Percentiles rank a stretch among this genome's conserved stretches.
Evolutionary conservation across 495 filamentous ascomycete genomes (phyloP).

Genomic region (Talaromyces adpressus): DNA sequence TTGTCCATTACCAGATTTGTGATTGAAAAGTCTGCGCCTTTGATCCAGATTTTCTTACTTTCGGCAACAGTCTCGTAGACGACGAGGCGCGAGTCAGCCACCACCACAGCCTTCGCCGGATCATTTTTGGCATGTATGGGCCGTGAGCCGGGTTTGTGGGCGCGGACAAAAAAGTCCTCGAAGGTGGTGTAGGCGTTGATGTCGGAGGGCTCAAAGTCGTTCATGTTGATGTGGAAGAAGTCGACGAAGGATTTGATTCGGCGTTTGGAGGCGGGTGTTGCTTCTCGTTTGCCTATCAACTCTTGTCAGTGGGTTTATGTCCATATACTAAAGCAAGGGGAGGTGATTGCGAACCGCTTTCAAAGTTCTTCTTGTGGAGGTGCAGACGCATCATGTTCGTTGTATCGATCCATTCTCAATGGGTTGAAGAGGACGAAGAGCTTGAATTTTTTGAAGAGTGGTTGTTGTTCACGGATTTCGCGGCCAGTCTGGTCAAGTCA

Average conservation of each 20-base stretch:
- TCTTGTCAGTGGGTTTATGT: too few relatives aligned
- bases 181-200: conserved; percentile 24
- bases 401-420: conserved; percentile 28
- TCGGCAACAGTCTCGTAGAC: conserved; percentile 27
- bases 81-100: conserved; percentile 34
- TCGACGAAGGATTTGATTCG: conserved; percentile 29
- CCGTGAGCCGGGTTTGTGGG: conserved; percentile 25
- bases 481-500: conserved; percentile 14
- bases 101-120: conserved; percentile 22
- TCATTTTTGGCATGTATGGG: conserved; percentile 28
- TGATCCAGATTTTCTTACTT: conserved; percentile 39
- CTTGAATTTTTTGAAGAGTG: conserved; percentile 33
- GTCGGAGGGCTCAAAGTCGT: conserved; percentile 25
- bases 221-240: conserved; percentile 31
- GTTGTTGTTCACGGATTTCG: conserved; percentile 28
- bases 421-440: conserved; percentile 35
- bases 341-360: not conserved
- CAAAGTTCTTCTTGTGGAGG: conserved; percentile 20
- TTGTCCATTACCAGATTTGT: conserved; percentile 27
- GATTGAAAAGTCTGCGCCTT: conserved; percentile 34
- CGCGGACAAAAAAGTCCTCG: conserved; percentile 41
- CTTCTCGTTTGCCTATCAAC: too few relatives aligned
- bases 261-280: conserved; percentile 11
- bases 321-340: too few relatives aligned
- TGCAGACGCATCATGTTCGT: conserved; percentile 27